phyloP scores from a whole-genome alignment of 139 green algal genomes.

The Closterium sp. region DNA sequence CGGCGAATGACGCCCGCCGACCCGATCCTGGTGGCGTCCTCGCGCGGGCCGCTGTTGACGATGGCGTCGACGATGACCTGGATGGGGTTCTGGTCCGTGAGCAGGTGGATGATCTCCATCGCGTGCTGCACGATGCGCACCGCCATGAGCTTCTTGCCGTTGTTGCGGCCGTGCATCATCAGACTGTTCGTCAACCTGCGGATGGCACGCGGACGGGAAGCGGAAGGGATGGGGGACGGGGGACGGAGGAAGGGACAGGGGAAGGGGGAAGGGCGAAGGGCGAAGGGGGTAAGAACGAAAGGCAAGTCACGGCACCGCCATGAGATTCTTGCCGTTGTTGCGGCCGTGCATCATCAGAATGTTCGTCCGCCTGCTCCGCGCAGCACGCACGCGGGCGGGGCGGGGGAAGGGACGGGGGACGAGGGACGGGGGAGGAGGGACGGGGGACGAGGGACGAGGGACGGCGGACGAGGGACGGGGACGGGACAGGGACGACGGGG shows the following conservation, averaged over 20 bases:
- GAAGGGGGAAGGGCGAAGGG: neutral
- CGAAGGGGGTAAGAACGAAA: neutral
- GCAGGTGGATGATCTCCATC: constrained; percentile 97
- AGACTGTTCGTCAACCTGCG: constrained; percentile 83
- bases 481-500: too few relatives aligned
- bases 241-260: neutral
- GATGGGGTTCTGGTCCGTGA: constrained; percentile 97
- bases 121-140: constrained; percentile 95
- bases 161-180: constrained; percentile 99
- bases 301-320: too few relatives aligned
- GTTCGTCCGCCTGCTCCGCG: too few relatives aligned
- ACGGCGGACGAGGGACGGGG: too few relatives aligned
- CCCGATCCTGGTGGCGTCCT: constrained; percentile 97
- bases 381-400: too few relatives aligned
- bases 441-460: too few relatives aligned
- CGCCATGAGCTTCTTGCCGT: constrained; percentile 99
- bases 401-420: too few relatives aligned
- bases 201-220: too few relatives aligned
- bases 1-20: constrained; percentile 90
- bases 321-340: too few relatives aligned
- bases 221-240: neutral
- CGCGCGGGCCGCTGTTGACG: constrained; percentile 97
- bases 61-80: constrained; percentile 98
- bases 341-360: too few relatives aligned
- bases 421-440: too few relatives aligned